A percentile compares a stretch with the other conserved stretches of the same genome.
These are phyloP conservation scores for Hymenoscyphus fructigenus DNA, from an alignment of 2,329 filamentous ascomycete genomes.

Conservation along the genomic window DNA sequence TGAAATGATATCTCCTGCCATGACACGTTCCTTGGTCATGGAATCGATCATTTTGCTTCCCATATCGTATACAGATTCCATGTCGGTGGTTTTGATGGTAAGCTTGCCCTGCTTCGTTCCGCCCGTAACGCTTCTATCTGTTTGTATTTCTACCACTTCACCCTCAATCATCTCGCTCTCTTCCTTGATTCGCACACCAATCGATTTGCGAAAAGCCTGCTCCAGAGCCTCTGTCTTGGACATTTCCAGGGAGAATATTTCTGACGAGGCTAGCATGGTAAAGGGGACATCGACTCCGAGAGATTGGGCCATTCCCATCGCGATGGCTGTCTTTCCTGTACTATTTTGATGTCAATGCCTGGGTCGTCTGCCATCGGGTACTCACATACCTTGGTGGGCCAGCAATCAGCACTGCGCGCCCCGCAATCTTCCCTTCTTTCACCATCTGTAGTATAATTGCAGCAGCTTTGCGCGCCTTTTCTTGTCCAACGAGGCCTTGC, in stretches of 20 bases:
- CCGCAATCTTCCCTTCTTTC: constrained; percentile 97
- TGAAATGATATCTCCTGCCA: constrained; percentile 96
- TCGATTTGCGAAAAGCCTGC: constrained; percentile 98
- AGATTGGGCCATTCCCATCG: constrained; percentile 98
- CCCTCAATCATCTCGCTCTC: constrained; percentile 99
- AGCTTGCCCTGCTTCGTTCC: constrained; percentile 98
- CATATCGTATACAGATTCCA: constrained; percentile 99
- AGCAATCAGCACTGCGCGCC: constrained; percentile 89
- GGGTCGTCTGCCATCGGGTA: neutral
- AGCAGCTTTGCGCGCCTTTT: constrained; percentile 93
- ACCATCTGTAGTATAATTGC: constrained; percentile 98
- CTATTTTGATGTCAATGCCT: constrained; percentile 44
- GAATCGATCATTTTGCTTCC: constrained; percentile 99
- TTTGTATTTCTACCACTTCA: constrained; percentile 98
- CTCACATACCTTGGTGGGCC: constrained; percentile 75
- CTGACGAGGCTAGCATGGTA: constrained; percentile 90
- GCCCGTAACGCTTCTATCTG: constrained; percentile 93
- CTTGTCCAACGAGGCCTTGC: constrained; percentile 92
- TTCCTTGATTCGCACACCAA: constrained; percentile 96
- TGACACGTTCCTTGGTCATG: constrained; percentile 98
- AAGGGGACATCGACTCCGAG: constrained; percentile 93
- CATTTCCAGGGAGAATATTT: constrained; percentile 99
- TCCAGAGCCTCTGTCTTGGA: constrained; percentile 98
- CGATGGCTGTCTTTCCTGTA: constrained; percentile 97
- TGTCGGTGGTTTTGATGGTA: constrained; percentile 98